phyloP scores from a whole-genome alignment of 202 grass and related monocot genomes.

The Cymbopogon flexuosus region DNA sequence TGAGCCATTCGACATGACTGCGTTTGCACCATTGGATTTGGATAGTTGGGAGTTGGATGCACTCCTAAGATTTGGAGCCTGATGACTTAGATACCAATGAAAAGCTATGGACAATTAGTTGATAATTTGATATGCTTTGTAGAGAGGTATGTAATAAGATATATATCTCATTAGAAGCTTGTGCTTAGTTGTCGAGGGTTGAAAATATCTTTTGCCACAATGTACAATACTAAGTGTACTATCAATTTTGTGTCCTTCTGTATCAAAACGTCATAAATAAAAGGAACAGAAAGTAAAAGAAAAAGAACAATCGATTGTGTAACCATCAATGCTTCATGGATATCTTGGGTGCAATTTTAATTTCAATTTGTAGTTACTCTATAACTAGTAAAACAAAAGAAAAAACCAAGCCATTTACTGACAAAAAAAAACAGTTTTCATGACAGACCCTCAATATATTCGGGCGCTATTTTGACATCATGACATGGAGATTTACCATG shows the following conservation, averaged over 20 bases:
- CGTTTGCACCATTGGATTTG: neutral
- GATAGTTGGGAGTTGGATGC: constrained; percentile 24
- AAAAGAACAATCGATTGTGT: neutral
- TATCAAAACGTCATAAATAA: neutral
- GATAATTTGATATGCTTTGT: neutral
- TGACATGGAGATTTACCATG: neutral
- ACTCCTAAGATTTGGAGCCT: neutral
- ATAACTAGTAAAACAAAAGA: neutral
- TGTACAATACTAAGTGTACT: neutral
- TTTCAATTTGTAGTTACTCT: neutral
- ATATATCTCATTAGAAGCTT: neutral
- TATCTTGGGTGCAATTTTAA: neutral
- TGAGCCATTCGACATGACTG: neutral
- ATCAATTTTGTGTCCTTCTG: neutral
- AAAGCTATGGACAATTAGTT: neutral
- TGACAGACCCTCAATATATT: neutral
- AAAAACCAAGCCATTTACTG: neutral
- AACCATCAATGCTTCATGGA: neutral
- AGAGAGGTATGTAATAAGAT: neutral
- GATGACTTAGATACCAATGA: neutral
- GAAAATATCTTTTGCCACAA: neutral
- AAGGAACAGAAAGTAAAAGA: neutral
- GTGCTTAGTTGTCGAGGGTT: neutral
- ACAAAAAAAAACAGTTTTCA: neutral
- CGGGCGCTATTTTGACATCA: neutral